Base-by-base conservation (phyloP, 1,284 basidiomycete species). In the Trichosporon sp. region DNA sequence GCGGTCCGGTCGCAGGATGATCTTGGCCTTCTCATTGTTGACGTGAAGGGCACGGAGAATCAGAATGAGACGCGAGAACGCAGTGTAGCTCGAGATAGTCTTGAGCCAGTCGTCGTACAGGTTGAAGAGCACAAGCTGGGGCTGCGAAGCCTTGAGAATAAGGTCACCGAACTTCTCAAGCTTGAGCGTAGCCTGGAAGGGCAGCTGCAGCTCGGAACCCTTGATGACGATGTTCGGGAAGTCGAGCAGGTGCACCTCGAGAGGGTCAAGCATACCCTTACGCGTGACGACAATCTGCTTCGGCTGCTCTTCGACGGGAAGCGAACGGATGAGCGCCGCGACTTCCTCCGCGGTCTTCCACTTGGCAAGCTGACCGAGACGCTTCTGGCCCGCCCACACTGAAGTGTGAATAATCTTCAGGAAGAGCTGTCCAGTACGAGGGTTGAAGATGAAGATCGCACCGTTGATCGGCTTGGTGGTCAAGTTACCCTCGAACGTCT, bases 221-320 rank as follows among this genome's bases (percentile, higher is more conserved):
- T 99, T 98, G 85, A 99, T 99, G 80, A 98, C 95, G 74, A 99
- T 97, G 82, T 99, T 99, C 61, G 96, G 96, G 89, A 99, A 99
- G 83, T 98, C 96, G 69, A 95, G 88, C 80, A 98, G 86, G 80
- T 99, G 96, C 65, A 99, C 96, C 84, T 99, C 96, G 65, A 99
- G 87, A 54, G 92, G 92, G 81, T 95, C 91, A 79, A 99, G 87
- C 96, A 99, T 99, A 83, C 96, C 96, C 88, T 99, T 99, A 63
- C 96, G 88, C 44, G 95, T 99, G 65, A 99, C 96, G 70, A 99
- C 99, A 71, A 99, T 93, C 78, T 98, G 94, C 82, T 99, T 99
- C 19, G 95, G 96, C 81, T 99, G 96, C 82, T 99, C 96, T 83
- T 99, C 95, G 54, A 99, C 95, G 14, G 96, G 96, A 34, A 99